These are phyloP conservation scores for Corynascus novoguineensis DNA, from an alignment of 495 filamentous ascomycete genomes.

Conservation along the genomic window DNA sequence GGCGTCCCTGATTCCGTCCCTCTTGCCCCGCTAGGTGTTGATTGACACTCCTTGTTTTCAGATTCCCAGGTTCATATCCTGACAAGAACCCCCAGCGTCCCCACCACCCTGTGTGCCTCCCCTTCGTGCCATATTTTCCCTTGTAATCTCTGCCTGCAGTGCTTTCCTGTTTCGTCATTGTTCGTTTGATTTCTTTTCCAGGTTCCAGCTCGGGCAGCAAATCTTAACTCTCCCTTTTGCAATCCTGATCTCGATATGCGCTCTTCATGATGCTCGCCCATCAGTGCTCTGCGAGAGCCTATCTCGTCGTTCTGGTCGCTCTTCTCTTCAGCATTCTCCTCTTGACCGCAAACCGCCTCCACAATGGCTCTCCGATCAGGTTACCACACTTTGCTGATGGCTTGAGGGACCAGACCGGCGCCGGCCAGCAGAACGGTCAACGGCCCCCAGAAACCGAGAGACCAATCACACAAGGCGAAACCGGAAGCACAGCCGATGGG, in stretches of 20 bases:
- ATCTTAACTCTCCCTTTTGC: too few relatives aligned
- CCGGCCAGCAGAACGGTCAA: not conserved
- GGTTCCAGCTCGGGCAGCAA: too few relatives aligned
- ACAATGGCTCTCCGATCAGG: slow-evolving; percentile 6
- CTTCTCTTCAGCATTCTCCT: slow-evolving; percentile 19
- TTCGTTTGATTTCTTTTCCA: not conserved
- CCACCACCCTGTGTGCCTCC: too few relatives aligned
- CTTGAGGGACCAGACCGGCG: not conserved
- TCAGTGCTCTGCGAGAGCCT: slow-evolving; percentile 18
- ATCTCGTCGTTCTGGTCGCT: slow-evolving; percentile 17
- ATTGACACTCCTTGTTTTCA: too few relatives aligned
- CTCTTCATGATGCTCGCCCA: slow-evolving; percentile 9
- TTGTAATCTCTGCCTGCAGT: too few relatives aligned
- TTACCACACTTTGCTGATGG: not conserved
- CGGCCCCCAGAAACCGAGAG: not conserved
- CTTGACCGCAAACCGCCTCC: slow-evolving; percentile 19
- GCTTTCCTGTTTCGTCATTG: too few relatives aligned
- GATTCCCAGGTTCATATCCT: too few relatives aligned
- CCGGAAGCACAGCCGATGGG: not conserved
- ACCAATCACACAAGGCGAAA: not conserved
- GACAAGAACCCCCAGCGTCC: too few relatives aligned
- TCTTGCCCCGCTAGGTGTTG: too few relatives aligned
- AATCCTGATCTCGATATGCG: not conserved
- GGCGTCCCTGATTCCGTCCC: too few relatives aligned
- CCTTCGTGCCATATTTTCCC: too few relatives aligned